Conservation (phyloP, 768 basidiomycete genomes). For the Hericium coralloides region DNA sequence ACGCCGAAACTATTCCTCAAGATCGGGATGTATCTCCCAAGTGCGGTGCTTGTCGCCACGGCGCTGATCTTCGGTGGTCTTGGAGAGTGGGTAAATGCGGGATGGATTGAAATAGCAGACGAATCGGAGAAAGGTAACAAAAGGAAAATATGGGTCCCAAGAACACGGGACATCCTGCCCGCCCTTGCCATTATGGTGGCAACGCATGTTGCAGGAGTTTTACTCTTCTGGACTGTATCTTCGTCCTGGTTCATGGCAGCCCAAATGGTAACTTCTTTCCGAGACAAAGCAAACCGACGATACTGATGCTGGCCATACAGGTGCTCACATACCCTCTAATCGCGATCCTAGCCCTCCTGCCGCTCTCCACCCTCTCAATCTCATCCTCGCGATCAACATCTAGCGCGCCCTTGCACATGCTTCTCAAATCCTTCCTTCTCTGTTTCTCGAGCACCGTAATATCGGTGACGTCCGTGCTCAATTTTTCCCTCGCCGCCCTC, state of each 20-base stretch:
- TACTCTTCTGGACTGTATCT: constrained; percentile 41
- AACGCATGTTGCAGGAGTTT: constrained; percentile 47
- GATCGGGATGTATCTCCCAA: constrained; percentile 87
- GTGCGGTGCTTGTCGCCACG: constrained; percentile 74
- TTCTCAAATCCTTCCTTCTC: constrained; percentile 68
- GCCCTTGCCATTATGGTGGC: constrained; percentile 42
- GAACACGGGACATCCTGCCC: constrained; percentile 45
- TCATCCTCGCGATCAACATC: constrained; percentile 11
- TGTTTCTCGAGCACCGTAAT: constrained; percentile 83
- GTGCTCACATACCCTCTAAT: neutral
- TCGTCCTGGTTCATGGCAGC: constrained; percentile 35
- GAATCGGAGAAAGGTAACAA: neutral
- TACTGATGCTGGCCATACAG: neutral
- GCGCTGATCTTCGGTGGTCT: constrained; percentile 84
- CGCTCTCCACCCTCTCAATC: constrained; percentile 23
- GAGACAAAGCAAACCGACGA: neutral
- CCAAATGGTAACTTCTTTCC: constrained; percentile 27
- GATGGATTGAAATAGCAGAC: constrained; percentile 32
- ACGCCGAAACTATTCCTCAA: constrained; percentile 65
- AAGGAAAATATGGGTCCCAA: constrained; percentile 31
- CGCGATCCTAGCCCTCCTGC: constrained; percentile 22
- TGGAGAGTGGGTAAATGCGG: constrained; percentile 57
- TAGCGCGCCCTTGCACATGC: constrained; percentile 31
- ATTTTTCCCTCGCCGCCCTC: constrained; percentile 80
- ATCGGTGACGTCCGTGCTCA: constrained; percentile 79